Evolutionary conservation across 2,329 filamentous ascomycete species (phyloP).

Genomic region (Sporothrix dimorphospora): DNA sequence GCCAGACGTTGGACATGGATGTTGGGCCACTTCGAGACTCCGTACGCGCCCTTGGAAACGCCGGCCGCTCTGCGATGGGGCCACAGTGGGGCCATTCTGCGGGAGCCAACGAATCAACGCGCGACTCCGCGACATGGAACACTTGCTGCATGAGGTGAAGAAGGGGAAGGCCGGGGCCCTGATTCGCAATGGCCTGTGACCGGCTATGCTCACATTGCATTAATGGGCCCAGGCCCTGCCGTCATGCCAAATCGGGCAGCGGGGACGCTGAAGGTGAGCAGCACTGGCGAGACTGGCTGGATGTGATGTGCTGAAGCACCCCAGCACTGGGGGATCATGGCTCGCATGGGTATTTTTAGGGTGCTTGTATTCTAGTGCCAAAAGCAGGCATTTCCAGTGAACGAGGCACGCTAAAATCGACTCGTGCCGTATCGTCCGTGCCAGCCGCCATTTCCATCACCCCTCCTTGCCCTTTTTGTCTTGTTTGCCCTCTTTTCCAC

Average conservation of each 20-base stretch:
- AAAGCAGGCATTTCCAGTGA: not conserved
- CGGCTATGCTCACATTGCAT: conserved; percentile 37
- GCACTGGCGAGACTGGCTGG: not conserved
- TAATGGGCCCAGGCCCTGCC: conserved; percentile 19
- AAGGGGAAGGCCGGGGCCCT: conserved; percentile 36
- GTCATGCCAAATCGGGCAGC: conserved; percentile 12
- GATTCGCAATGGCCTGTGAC: conserved; percentile 43
- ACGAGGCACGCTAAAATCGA: conserved; percentile 13
- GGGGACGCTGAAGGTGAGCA: conserved; percentile 1
- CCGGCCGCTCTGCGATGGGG: conserved; percentile 39
- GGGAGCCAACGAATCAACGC: conserved; percentile 45
- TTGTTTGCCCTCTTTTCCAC: not conserved
- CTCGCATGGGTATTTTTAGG: conserved; percentile 12
- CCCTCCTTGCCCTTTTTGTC: not conserved
- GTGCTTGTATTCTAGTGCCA: conserved; percentile 3
- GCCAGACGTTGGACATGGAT: conserved; percentile 21
- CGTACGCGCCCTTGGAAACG: conserved; percentile 50
- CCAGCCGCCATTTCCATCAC: not conserved
- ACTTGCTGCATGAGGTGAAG: conserved; percentile 45
- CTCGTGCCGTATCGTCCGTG: conserved; percentile 19
- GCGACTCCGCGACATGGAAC: conserved; percentile 43
- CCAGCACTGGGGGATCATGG: not conserved
- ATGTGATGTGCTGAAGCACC: conserved; percentile 7
- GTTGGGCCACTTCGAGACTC: conserved; percentile 22
- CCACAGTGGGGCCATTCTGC: conserved; percentile 36